phyloP scores from a whole-genome alignment of 192 early-diverging fungal genomes.

The Oehlia diaphana region DNA sequence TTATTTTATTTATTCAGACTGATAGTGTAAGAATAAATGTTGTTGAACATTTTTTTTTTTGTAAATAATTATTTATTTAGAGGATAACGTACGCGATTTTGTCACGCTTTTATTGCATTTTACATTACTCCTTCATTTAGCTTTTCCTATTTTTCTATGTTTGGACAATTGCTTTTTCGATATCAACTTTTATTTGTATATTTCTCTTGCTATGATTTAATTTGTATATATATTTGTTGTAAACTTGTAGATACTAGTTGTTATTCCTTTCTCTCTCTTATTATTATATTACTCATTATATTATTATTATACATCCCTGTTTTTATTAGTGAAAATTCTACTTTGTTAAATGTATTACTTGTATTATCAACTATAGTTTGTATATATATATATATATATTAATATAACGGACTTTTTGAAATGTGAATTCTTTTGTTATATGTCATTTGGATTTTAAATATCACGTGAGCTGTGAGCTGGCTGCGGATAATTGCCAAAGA shows the following conservation, averaged over 20 bases:
- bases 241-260: slow-evolving; percentile 3
- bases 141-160: not conserved
- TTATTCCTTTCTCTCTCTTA: not conserved
- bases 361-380: not conserved
- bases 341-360: not conserved
- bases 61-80: slow-evolving; percentile 12
- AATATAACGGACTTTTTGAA: not conserved
- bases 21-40: not conserved
- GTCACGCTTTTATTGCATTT: not conserved
- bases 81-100: not conserved
- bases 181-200: slow-evolving; percentile 17
- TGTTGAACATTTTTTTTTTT: slow-evolving; percentile 10
- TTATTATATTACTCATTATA: not conserved
- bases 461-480: too few relatives aligned
- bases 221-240: slow-evolving; percentile 21
- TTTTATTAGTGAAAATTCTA: not conserved
- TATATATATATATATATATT: not conserved
- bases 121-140: not conserved
- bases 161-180: slow-evolving; percentile 16
- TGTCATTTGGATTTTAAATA: too few relatives aligned
- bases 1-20: not conserved
- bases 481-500: too few relatives aligned
- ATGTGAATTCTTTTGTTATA: too few relatives aligned
- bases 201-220: slow-evolving; percentile 14
- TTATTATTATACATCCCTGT: not conserved